Evolutionary conservation across 345 rosid species (phyloP), one percentile per base, ranked within the genome.

Genomic region (Linum lewisii): DNA sequence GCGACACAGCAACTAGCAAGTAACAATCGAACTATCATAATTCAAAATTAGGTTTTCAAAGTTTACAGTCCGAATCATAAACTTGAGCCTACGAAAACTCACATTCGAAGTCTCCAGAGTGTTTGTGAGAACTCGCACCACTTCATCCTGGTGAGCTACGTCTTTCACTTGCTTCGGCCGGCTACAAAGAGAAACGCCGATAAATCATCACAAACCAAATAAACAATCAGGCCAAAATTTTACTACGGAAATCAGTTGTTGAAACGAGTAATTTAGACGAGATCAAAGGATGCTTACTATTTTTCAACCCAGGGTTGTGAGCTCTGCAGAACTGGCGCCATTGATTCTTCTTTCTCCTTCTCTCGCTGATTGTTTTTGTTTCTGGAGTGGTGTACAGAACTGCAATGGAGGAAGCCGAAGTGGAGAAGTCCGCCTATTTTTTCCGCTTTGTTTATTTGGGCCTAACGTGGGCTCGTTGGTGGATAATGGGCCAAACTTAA

Each of bases 271-370:
- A 57, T 2, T 21, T 14, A 47, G 38, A 22, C 3, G 7, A 49
- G 25, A 26, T 2, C 10, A 32, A 3, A 0, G 2, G n/a, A 18
- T 15, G 15, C 32, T 32, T 62, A 71, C 97, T 86, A 92, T 92
- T 92, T 92, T 76, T 86, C 98, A 34, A 88, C 97, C 98, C 98
- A 88, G 58, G 84, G 97, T 55, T 87, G 97, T 9, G 90, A 77
- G 73, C 84, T 93, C 77, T 79, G 90, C 76, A 84, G 26, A 62
- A 83, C 62, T 58, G 99, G 91, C 82, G 91, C 96, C 97, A 92
- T 92, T 62, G 21, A 62, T 61, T 54, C 60, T 14, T 65, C 7
- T 49, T 52, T 20, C 11, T 18, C 23, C 26, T 37, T 50, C 59
- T 13, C 13, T 58, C 45, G 45, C 15, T 38, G 45, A 8, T 38